Conservation (phyloP, 2,329 filamentous ascomycete genomes). For the Parascedosporium putredinis region DNA sequence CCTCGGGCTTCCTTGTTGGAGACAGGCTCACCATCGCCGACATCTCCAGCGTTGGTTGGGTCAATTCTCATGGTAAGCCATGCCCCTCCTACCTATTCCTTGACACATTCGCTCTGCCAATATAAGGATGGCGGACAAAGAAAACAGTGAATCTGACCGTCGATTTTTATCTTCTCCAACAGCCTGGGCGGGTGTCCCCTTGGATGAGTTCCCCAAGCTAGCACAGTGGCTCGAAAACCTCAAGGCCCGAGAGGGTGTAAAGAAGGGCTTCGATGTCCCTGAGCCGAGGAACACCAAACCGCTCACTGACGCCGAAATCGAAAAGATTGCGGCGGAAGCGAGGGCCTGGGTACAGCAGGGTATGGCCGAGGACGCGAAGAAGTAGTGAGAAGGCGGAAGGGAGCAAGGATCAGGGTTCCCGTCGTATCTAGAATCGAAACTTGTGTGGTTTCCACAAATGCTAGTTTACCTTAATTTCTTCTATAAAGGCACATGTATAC, state of each 20-base stretch:
- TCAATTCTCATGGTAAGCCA: constrained; percentile 39
- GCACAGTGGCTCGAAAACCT: constrained; percentile 69
- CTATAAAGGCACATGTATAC: no score
- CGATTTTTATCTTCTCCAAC: constrained; percentile 1
- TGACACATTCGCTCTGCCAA: neutral
- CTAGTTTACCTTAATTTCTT: no score
- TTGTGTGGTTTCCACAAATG: no score
- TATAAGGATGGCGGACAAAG: neutral
- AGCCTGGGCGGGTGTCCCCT: constrained; percentile 39
- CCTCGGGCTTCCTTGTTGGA: constrained; percentile 52
- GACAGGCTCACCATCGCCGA: constrained; percentile 66
- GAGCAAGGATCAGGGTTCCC: no score
- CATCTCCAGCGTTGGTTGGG: constrained; percentile 73
- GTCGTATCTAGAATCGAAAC: no score
- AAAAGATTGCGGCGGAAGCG: constrained; percentile 41
- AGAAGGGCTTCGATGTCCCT: constrained; percentile 68
- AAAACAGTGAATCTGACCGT: neutral
- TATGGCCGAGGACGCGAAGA: constrained; percentile 57
- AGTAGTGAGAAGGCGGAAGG: constrained; percentile 16
- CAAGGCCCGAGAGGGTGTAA: constrained; percentile 56
- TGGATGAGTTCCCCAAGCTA: constrained; percentile 64
- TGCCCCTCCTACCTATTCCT: constrained; percentile 3
- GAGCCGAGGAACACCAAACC: constrained; percentile 42
- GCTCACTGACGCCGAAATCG: constrained; percentile 40
- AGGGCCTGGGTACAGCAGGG: constrained; percentile 56